phyloP scores from a whole-genome alignment of 495 filamentous ascomycete species.

The Diplogelasinospora grovesii region DNA sequence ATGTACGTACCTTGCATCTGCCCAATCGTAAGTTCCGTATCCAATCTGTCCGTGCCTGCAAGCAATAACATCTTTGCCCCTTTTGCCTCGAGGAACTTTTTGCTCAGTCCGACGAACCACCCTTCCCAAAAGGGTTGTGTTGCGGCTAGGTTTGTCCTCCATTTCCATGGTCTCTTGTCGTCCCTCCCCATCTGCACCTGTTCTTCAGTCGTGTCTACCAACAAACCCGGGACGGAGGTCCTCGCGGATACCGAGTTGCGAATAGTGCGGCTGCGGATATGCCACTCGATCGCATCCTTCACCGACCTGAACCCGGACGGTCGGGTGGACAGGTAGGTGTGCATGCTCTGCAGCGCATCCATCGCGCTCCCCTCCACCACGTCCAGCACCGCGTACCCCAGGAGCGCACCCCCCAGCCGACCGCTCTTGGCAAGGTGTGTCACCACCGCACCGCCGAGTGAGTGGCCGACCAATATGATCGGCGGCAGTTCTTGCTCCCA shows the following conservation, averaged over 20 bases:
- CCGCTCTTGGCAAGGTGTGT: slow-evolving; percentile 53
- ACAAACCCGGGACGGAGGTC: slow-evolving; percentile 78
- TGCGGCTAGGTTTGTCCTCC: slow-evolving; percentile 76
- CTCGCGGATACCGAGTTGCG: slow-evolving; percentile 74
- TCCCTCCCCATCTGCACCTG: slow-evolving; percentile 17
- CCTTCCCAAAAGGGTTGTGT: slow-evolving; percentile 91
- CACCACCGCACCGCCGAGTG: slow-evolving; percentile 89
- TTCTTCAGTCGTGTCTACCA: slow-evolving; percentile 39
- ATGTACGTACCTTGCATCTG: slow-evolving; percentile 85
- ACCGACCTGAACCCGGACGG: slow-evolving; percentile 70
- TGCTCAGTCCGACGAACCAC: slow-evolving; percentile 85
- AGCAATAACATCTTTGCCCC: slow-evolving; percentile 89
- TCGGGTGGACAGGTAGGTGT: slow-evolving; percentile 78
- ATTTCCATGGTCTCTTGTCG: slow-evolving; percentile 54
- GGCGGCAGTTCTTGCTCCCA: slow-evolving; percentile 72
- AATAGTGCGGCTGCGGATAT: slow-evolving; percentile 82
- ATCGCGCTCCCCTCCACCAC: slow-evolving; percentile 85
- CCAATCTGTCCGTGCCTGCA: slow-evolving; percentile 88
- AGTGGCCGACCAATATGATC: slow-evolving; percentile 85
- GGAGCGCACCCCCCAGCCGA: slow-evolving; percentile 54
- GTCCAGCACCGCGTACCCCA: slow-evolving; percentile 89
- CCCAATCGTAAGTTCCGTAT: slow-evolving; percentile 92
- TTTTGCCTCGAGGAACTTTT: slow-evolving; percentile 75
- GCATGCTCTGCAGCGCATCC: slow-evolving; percentile 94
- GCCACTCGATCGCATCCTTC: slow-evolving; percentile 84